Percentiles rank a stretch among this genome's conserved stretches.
These are phyloP conservation scores for Chrysoporthe austroafricana DNA, from an alignment of 2,329 filamentous ascomycete species.

Conservation along the genomic window DNA sequence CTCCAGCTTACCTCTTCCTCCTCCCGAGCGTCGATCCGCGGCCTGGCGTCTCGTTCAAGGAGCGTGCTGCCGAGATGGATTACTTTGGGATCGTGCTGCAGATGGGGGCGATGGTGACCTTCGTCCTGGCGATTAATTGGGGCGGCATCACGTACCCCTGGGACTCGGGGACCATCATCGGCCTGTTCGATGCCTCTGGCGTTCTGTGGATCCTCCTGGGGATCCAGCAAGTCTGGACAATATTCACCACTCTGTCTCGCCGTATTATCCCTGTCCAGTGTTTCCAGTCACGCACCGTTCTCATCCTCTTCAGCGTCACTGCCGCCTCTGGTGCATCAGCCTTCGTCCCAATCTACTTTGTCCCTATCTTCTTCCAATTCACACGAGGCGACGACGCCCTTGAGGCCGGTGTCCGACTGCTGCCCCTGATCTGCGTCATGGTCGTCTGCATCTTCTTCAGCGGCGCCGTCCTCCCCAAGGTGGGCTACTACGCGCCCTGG, in stretches of 20 bases:
- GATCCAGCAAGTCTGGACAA: conserved; percentile 43
- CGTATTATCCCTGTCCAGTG: too few relatives aligned
- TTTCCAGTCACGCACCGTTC: too few relatives aligned
- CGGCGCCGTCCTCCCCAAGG: conserved; percentile 37
- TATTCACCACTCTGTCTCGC: too few relatives aligned
- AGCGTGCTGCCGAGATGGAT: conserved; percentile 50
- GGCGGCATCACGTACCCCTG: conserved; percentile 53
- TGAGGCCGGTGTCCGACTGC: too few relatives aligned
- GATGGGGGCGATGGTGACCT: conserved; percentile 42
- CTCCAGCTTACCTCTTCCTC: conserved; percentile 48
- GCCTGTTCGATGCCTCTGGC: conserved; percentile 48
- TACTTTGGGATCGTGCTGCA: conserved; percentile 41
- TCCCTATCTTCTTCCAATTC: conserved; percentile 51
- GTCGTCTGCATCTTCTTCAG: not conserved
- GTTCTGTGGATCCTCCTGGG: conserved; percentile 45
- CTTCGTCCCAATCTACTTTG: conserved; percentile 44
- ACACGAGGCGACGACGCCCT: too few relatives aligned
- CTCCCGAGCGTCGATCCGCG: conserved; percentile 38
- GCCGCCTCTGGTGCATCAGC: too few relatives aligned
- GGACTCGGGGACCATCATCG: conserved; percentile 49
- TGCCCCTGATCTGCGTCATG: conserved; percentile 26
- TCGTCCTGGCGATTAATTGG: conserved; percentile 53
- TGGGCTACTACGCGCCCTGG: conserved; percentile 43
- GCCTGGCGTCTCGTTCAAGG: not conserved
- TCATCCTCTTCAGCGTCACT: too few relatives aligned